A percentile compares a stretch with the other conserved stretches of the same genome.
Conservation (phyloP, 2,329 filamentous ascomycete genomes). For the Gyromitra esculenta region DNA sequence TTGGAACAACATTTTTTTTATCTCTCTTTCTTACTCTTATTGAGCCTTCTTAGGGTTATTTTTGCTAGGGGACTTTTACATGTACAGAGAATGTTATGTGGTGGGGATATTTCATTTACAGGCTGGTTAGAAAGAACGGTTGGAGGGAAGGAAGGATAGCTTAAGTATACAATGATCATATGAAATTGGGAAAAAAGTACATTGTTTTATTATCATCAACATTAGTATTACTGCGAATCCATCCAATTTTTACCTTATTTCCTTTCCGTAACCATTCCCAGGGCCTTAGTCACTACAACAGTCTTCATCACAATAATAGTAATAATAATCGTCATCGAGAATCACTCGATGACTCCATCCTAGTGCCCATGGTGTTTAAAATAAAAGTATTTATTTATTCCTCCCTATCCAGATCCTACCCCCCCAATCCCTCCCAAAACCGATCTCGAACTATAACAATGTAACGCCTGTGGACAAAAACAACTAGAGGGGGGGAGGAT, state of each 20-base stretch:
- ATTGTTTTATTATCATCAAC: background rate
- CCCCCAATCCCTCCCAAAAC: background rate
- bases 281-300: background rate
- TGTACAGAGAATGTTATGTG: conserved; percentile 37
- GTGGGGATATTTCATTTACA: conserved; percentile 13
- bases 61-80: conserved; percentile 22
- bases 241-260: no score
- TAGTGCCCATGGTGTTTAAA: background rate
- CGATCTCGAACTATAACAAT: background rate
- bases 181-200: conserved; percentile 21
- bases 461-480: conserved; percentile 4
- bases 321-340: background rate
- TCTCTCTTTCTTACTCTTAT: conserved; percentile 27
- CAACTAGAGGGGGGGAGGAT: background rate
- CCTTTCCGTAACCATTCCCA: no score
- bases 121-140: conserved; percentile 31
- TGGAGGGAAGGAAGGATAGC: background rate
- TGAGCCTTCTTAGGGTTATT: conserved; percentile 31
- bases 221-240: no score
- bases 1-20: conserved; percentile 22
- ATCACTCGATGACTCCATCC: conserved; percentile 5
- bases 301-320: background rate
- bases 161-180: conserved; percentile 24
- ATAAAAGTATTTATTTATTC: background rate
- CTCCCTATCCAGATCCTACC: background rate